Evolutionary conservation across 2,329 filamentous ascomycete species (phyloP).

Genomic region (Sporothrix variecibatus): DNA sequence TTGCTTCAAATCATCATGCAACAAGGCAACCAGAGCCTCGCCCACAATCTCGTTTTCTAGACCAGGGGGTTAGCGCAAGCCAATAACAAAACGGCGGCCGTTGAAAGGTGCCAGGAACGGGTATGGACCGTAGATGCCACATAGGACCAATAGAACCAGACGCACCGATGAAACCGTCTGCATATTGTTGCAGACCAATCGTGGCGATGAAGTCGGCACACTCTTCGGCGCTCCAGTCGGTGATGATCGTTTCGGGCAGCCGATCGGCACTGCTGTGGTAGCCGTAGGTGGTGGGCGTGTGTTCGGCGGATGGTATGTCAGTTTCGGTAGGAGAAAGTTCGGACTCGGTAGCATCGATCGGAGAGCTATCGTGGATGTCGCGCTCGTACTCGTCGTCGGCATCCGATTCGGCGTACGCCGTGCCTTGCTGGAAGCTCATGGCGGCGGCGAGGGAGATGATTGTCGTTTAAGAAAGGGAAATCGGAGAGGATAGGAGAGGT

Average conservation of each 20-base stretch:
- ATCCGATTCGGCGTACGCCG: constrained; percentile 76
- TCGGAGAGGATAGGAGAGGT: not conserved
- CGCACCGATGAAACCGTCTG: constrained; percentile 77
- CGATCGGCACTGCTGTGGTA: constrained; percentile 65
- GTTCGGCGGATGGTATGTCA: constrained; percentile 69
- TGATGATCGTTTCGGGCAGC: constrained; percentile 73
- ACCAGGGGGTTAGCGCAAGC: constrained; percentile 24
- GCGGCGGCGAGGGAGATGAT: constrained; percentile 27
- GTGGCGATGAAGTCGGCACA: constrained; percentile 84
- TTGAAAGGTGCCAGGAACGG: not conserved
- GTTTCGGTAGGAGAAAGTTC: constrained; percentile 72
- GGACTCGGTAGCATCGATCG: constrained; percentile 63
- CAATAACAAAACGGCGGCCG: not conserved
- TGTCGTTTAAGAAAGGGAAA: not conserved
- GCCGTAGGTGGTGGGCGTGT: constrained; percentile 77
- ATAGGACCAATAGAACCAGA: not conserved
- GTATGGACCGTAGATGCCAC: constrained; percentile 22
- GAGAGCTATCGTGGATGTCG: constrained; percentile 67
- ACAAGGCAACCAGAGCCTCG: constrained; percentile 83
- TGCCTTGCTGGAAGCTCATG: constrained; percentile 66
- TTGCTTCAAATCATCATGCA: constrained; percentile 91
- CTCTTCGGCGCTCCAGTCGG: constrained; percentile 82
- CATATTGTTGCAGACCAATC: constrained; percentile 80
- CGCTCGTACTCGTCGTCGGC: constrained; percentile 83
- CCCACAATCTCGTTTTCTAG: constrained; percentile 92